Percentiles rank a stretch among this genome's conserved stretches.
Evolutionary conservation across 1,139 yeast species (phyloP).

Genomic region (Suhomyces guaymorum): DNA sequence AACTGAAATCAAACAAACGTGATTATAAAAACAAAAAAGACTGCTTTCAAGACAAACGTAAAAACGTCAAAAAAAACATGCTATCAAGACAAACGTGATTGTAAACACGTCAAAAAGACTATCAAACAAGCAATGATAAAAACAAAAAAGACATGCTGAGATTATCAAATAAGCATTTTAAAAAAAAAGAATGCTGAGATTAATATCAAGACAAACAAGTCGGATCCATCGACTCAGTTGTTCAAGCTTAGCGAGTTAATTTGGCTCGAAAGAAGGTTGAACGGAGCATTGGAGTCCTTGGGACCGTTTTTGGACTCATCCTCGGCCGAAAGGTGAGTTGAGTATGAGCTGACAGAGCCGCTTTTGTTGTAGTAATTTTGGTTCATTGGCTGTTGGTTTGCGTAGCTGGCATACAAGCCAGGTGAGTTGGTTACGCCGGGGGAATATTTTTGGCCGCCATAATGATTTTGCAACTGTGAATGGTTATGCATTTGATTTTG

Average conservation of each 20-base stretch:
- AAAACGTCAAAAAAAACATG: no score
- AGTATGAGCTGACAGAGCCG: conserved; percentile 14
- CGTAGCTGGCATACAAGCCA: conserved; percentile 26
- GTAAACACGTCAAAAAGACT: no score
- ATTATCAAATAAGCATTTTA: conserved; percentile 6
- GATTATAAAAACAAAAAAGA: no score
- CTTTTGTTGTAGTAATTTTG: conserved; percentile 12
- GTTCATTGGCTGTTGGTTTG: conserved; percentile 15
- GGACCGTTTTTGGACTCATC: no score
- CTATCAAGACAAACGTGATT: no score
- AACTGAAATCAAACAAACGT: not conserved
- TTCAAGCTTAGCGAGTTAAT: conserved; percentile 41
- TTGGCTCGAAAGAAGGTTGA: conserved; percentile 28
- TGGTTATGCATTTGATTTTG: conserved; percentile 17
- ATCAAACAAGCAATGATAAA: not conserved
- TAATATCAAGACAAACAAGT: not conserved
- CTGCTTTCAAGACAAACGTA: no score
- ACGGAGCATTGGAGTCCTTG: no score
- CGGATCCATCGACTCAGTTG: conserved; percentile 7
- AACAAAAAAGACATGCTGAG: conserved; percentile 1
- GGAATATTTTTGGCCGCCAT: conserved; percentile 21
- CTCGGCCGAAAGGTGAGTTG: conserved; percentile 12
- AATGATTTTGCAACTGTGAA: conserved; percentile 17
- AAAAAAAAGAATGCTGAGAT: conserved; percentile 6
- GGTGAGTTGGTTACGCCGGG: conserved; percentile 29